phyloP scores from a whole-genome alignment of 805 yeast species.

The Lipomyces sp. region DNA sequence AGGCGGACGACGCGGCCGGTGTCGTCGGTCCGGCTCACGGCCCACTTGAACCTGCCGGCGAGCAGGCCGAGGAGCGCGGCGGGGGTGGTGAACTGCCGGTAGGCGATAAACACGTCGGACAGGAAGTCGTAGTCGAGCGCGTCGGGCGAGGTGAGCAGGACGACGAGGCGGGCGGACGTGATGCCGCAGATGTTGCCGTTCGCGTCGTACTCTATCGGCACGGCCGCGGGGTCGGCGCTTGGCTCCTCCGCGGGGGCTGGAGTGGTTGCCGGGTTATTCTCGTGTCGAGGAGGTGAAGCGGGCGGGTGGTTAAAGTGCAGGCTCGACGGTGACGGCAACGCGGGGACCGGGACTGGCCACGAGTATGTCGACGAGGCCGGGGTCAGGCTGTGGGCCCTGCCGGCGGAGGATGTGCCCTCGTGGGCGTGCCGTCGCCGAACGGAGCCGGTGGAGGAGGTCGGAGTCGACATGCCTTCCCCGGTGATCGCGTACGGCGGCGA shows the following conservation, averaged over 20 bases:
- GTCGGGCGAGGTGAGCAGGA: constrained; percentile 59
- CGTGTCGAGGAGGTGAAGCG: too few species aligned
- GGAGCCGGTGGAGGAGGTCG: too few species aligned
- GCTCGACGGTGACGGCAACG: too few species aligned
- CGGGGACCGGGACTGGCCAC: too few species aligned
- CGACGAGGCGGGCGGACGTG: constrained; percentile 36
- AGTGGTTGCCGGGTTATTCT: too few species aligned
- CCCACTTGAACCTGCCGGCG: constrained; percentile 69
- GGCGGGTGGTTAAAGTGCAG: too few species aligned
- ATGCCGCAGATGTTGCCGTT: constrained; percentile 30
- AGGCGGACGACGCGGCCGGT: constrained; percentile 66
- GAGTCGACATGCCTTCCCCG: too few species aligned
- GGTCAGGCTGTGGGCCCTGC: too few species aligned
- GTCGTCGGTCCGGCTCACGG: constrained; percentile 46
- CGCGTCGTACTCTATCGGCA: constrained; percentile 8
- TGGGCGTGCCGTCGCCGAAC: too few species aligned
- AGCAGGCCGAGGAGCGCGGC: constrained; percentile 58
- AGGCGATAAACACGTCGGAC: constrained; percentile 84
- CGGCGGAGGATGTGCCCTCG: too few species aligned
- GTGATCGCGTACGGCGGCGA: too few species aligned
- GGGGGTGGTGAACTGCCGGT: constrained; percentile 64
- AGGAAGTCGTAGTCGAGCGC: constrained; percentile 71
- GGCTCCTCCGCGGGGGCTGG: constrained; percentile 3
- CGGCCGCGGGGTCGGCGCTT: constrained; percentile 17
- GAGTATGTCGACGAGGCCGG: too few species aligned